These are phyloP conservation scores for Chrysosphaeria jannelii DNA, from an alignment of 2,329 filamentous ascomycete genomes.

Conservation along the genomic window DNA sequence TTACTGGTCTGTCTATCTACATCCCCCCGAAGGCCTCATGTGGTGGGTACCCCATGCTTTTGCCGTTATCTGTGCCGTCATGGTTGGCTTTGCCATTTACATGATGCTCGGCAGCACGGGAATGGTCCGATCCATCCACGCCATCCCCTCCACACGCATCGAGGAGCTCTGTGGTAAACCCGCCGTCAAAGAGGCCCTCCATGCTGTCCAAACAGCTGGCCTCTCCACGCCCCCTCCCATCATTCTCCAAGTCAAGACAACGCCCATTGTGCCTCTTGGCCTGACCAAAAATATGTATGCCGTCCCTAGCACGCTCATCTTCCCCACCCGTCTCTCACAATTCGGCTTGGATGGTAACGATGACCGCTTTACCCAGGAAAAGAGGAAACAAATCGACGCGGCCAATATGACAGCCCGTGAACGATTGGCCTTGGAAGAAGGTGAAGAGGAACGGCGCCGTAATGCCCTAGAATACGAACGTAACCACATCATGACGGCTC, in stretches of 20 bases:
- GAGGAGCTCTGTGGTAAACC: constrained; percentile 2
- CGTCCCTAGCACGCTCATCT: constrained; percentile 9
- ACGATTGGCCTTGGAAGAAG: constrained; percentile 7
- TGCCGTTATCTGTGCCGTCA: constrained; percentile 23
- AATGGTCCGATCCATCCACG: constrained; percentile 25
- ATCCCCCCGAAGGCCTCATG: constrained; percentile 19
- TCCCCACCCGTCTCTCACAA: constrained; percentile 11
- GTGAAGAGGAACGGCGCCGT: constrained; percentile 11
- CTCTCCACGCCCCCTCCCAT: constrained; percentile 8
- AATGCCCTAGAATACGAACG: constrained; percentile 19
- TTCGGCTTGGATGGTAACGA: constrained; percentile 3
- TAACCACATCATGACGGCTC: constrained; percentile 23
- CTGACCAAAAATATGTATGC: background rate
- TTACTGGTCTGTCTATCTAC: constrained; percentile 16
- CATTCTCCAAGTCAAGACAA: constrained; percentile 20
- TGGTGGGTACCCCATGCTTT: constrained; percentile 27
- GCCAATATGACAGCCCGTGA: constrained; percentile 3
- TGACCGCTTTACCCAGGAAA: background rate
- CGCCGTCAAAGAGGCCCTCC: constrained; percentile 3
- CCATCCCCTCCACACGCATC: constrained; percentile 14
- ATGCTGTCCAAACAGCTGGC: constrained; percentile 3
- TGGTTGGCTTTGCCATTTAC: constrained; percentile 27
- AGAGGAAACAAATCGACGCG: too few species aligned
- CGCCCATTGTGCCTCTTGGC: constrained; percentile 14
- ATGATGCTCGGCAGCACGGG: constrained; percentile 25